Conservation (phyloP, 2,329 filamentous ascomycete genomes). For the Penicillium griseofulvum region DNA sequence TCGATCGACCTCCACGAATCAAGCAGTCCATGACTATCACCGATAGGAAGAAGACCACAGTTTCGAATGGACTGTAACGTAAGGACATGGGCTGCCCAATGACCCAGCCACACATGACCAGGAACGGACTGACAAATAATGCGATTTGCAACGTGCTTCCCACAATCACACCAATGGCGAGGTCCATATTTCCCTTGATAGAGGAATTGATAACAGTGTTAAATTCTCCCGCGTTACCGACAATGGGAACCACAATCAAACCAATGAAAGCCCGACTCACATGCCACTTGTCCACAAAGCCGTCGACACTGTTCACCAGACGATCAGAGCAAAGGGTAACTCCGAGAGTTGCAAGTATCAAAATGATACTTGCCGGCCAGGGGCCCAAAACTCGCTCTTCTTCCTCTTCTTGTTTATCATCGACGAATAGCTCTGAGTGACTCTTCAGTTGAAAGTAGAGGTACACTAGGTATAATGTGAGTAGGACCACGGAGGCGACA, state of each 20-base stretch:
- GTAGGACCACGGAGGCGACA: slow-evolving; percentile 54
- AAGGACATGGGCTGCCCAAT: slow-evolving; percentile 50
- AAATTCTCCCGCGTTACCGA: slow-evolving; percentile 58
- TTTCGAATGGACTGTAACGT: slow-evolving; percentile 20
- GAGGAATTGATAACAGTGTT: slow-evolving; percentile 56
- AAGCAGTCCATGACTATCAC: slow-evolving; percentile 23
- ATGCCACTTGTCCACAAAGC: slow-evolving; percentile 51
- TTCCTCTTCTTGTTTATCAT: slow-evolving; percentile 12
- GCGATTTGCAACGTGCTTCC: slow-evolving; percentile 57
- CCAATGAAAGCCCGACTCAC: slow-evolving; percentile 59
- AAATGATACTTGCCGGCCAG: slow-evolving; percentile 14
- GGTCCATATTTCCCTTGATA: slow-evolving; percentile 58
- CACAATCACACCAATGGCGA: slow-evolving; percentile 56
- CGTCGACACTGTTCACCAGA: slow-evolving; percentile 55
- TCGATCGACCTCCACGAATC: slow-evolving; percentile 19
- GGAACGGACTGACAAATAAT: slow-evolving; percentile 55
- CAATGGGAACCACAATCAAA: slow-evolving; percentile 56
- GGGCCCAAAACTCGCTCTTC: slow-evolving; percentile 13
- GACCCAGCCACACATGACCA: slow-evolving; percentile 57
- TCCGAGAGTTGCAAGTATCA: slow-evolving; percentile 19
- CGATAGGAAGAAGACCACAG: slow-evolving; percentile 18
- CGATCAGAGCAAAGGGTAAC: slow-evolving; percentile 27
- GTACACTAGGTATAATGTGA: slow-evolving; percentile 54
- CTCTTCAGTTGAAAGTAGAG: slow-evolving; percentile 53
- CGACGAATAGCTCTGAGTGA: slow-evolving; percentile 17